Percentiles rank a stretch among this genome's conserved stretches.
These are phyloP conservation scores for Agrostemma githago DNA, from an alignment of 148 eudicot species.

Conservation along the genomic window DNA sequence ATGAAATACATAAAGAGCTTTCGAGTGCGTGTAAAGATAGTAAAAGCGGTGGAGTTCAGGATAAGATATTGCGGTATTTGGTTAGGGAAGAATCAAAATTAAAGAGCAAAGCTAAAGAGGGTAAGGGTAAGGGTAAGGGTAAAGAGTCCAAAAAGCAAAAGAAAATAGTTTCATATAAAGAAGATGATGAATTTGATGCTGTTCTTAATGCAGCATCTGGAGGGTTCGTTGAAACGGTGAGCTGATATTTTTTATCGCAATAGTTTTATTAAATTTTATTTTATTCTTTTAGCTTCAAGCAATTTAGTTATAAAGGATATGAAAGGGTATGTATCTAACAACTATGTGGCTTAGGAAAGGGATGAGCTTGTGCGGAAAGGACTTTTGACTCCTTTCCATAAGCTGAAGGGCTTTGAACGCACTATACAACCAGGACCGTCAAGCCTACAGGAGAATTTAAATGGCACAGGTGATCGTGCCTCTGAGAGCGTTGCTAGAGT, in stretches of 20 bases:
- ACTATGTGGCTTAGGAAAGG: slow-evolving; percentile 62
- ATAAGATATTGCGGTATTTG: slow-evolving; percentile 50
- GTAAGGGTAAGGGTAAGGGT: slow-evolving; percentile 32
- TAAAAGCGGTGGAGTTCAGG: slow-evolving; percentile 32
- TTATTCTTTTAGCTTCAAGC: background rate
- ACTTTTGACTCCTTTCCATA: slow-evolving; percentile 87
- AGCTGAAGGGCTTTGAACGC: slow-evolving; percentile 93
- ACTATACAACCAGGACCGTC: slow-evolving; percentile 59
- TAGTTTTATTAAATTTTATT: background rate
- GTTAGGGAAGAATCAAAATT: slow-evolving; percentile 59
- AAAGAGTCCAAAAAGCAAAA: slow-evolving; percentile 46
- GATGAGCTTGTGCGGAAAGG: slow-evolving; percentile 93
- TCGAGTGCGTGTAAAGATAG: slow-evolving; percentile 37
- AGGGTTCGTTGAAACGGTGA: slow-evolving; percentile 95
- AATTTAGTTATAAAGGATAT: slow-evolving; percentile 6
- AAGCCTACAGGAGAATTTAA: slow-evolving; percentile 27
- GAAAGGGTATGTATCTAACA: slow-evolving; percentile 19
- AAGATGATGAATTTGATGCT: slow-evolving; percentile 83
- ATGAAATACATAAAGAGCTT: slow-evolving; percentile 59
- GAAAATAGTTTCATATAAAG: slow-evolving; percentile 57
- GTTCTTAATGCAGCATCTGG: slow-evolving; percentile 83
- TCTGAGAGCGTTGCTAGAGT: slow-evolving; percentile 65
- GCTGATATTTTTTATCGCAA: slow-evolving; percentile 22
- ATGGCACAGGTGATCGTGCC: slow-evolving; percentile 40
- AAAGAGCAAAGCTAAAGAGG: slow-evolving; percentile 51